Conservation (phyloP, 2,329 filamentous ascomycete species). For the Neonectria ditissima region DNA sequence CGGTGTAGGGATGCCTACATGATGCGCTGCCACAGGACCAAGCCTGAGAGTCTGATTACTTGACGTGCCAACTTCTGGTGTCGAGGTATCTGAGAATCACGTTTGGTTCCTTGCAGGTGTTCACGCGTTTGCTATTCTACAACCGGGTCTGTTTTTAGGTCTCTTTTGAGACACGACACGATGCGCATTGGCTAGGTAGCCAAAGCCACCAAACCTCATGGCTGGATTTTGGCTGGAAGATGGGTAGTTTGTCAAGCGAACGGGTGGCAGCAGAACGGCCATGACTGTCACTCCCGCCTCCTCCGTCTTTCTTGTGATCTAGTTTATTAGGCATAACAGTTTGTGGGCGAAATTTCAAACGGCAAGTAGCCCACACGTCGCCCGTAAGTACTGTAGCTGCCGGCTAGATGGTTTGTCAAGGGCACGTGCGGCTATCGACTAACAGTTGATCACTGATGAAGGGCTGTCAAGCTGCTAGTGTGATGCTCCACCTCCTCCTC, state of each 20-base stretch:
- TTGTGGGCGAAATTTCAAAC: constrained; percentile 35
- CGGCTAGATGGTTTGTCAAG: constrained; percentile 34
- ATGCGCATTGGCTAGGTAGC: constrained; percentile 12
- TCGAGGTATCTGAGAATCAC: constrained; percentile 10
- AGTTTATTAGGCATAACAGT: constrained; percentile 12
- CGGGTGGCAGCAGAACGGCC: constrained; percentile 15
- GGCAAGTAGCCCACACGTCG: constrained; percentile 15
- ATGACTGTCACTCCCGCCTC: constrained; percentile 7
- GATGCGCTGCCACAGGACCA: constrained; percentile 11
- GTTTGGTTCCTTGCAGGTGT: constrained; percentile 15
- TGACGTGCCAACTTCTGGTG: constrained; percentile 39
- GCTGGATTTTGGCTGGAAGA: constrained; percentile 8
- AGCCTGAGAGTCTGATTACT: constrained; percentile 17
- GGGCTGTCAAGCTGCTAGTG: constrained; percentile 32
- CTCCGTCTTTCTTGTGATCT: not conserved
- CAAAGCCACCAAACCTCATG: constrained; percentile 6
- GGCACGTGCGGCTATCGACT: constrained; percentile 34
- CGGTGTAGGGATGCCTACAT: constrained; percentile 22
- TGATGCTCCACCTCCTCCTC: constrained; percentile 2
- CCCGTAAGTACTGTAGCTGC: constrained; percentile 39
- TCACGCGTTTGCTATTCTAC: constrained; percentile 14
- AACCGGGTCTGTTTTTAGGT: constrained; percentile 1
- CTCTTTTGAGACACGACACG: constrained; percentile 14
- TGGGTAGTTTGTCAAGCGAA: constrained; percentile 15
- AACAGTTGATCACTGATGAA: constrained; percentile 5